Percentiles rank a stretch among this genome's conserved stretches.
These are phyloP conservation scores for Colletotrichum endophyticum DNA, from an alignment of 2,329 filamentous ascomycete genomes.

Conservation along the genomic window DNA sequence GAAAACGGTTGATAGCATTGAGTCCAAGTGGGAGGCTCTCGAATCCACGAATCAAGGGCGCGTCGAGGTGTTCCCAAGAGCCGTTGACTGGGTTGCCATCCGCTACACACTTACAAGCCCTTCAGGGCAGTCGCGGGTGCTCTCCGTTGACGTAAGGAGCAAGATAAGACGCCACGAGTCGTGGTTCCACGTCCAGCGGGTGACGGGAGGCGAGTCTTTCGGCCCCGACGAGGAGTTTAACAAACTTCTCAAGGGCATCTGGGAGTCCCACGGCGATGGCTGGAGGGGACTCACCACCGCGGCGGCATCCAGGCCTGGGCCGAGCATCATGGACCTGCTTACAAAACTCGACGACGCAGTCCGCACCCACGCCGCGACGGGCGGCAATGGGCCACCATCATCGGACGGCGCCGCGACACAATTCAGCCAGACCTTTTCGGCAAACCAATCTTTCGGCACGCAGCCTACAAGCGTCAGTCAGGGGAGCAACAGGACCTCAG, in stretches of 20 bases:
- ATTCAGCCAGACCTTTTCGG: slow-evolving; percentile 15
- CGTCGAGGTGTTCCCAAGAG: slow-evolving; percentile 57
- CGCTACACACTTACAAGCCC: slow-evolving; percentile 50
- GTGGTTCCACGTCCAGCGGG: slow-evolving; percentile 56
- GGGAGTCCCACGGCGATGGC: slow-evolving; percentile 45
- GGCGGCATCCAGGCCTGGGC: slow-evolving; percentile 46
- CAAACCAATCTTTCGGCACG: slow-evolving; percentile 17
- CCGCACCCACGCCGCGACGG: slow-evolving; percentile 34
- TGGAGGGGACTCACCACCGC: slow-evolving; percentile 55
- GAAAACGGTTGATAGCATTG: slow-evolving; percentile 63
- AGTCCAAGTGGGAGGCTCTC: slow-evolving; percentile 54
- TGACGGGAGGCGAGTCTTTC: slow-evolving; percentile 24
- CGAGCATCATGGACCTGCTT: slow-evolving; percentile 51
- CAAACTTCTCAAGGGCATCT: slow-evolving; percentile 47
- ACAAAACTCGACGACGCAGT: slow-evolving; percentile 52
- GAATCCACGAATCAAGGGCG: slow-evolving; percentile 47
- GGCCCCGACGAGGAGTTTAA: slow-evolving; percentile 38
- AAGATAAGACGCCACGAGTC: slow-evolving; percentile 50
- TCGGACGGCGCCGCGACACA: slow-evolving; percentile 11
- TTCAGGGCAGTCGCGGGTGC: slow-evolving; percentile 32
- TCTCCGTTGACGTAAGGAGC: slow-evolving; percentile 60
- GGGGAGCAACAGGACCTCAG: slow-evolving; percentile 9
- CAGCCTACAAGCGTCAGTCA: slow-evolving; percentile 15
- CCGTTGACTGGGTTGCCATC: slow-evolving; percentile 63
- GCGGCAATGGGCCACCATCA: slow-evolving; percentile 9